Conservation (phyloP, 257 asterid species). For the Solanum etuberosum region DNA sequence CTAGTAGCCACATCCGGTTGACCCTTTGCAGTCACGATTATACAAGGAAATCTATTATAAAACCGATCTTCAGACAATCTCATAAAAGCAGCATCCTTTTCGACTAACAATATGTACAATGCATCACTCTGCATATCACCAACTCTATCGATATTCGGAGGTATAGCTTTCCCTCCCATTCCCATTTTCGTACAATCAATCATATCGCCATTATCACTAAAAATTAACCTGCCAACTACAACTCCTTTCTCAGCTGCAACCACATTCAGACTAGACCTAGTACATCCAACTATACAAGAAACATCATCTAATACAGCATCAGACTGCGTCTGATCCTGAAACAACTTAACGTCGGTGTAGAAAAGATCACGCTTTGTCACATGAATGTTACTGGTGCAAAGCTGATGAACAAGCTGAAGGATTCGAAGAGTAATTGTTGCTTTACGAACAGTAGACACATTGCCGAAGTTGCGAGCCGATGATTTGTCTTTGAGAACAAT, state of each 20-base stretch:
- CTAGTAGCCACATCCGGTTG: conserved; percentile 82
- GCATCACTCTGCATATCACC: conserved; percentile 96
- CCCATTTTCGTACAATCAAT: conserved; percentile 93
- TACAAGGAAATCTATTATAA: conserved; percentile 73
- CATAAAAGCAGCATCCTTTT: conserved; percentile 86
- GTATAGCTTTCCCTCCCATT: conserved; percentile 89
- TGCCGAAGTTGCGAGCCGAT: conserved; percentile 59
- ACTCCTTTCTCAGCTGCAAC: conserved; percentile 79
- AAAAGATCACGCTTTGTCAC: conserved; percentile 89
- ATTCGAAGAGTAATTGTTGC: conserved; percentile 68
- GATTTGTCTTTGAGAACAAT: conserved; percentile 71
- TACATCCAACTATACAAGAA: conserved; percentile 71
- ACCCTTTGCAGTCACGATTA: conserved; percentile 78
- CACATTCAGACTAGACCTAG: conserved; percentile 75
- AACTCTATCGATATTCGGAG: conserved; percentile 80
- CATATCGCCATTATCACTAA: conserved; percentile 78
- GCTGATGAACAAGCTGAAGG: conserved; percentile 73
- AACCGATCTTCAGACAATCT: conserved; percentile 76
- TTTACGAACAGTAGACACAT: conserved; percentile 69
- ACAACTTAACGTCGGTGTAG: conserved; percentile 81
- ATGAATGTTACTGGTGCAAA: conserved; percentile 61
- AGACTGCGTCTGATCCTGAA: conserved; percentile 69
- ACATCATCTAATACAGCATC: conserved; percentile 78
- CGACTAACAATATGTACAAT: conserved; percentile 63
- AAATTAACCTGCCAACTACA: conserved; percentile 69